Evolutionary conservation across 192 early-diverging fungal species (phyloP).

Genomic region (Backusella psychrophila): DNA sequence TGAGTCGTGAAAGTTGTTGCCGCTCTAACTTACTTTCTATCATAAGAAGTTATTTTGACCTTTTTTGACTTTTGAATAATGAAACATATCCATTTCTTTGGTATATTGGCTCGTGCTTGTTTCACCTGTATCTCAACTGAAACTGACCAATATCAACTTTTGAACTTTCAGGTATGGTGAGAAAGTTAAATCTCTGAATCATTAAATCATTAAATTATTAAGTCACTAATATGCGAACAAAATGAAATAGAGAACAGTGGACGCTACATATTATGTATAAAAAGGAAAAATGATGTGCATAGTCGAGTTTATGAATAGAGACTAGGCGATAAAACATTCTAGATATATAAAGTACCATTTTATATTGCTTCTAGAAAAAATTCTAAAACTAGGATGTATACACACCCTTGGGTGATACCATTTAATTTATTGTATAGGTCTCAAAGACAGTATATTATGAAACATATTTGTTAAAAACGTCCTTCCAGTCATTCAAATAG

Average conservation of each 20-base stretch:
- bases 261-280: no score
- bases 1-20: no score
- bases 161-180: neutral
- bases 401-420: neutral
- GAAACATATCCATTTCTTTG: neutral
- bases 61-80: neutral
- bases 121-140: neutral
- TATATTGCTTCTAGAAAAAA: neutral
- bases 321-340: neutral
- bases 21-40: no score
- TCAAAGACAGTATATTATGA: neutral
- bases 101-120: neutral
- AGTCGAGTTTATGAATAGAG: no score
- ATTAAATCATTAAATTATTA: no score
- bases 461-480: neutral
- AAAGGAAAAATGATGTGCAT: no score
- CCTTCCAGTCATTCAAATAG: neutral
- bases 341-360: neutral
- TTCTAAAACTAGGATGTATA: neutral
- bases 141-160: neutral
- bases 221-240: no score
- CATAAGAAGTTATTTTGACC: neutral
- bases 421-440: neutral
- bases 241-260: no score
- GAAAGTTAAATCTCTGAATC: neutral